A percentile compares a stretch with the other conserved stretches of the same genome.
These are phyloP conservation scores for Coniochaeta ligniaria DNA, from an alignment of 2,329 filamentous ascomycete genomes.

Conservation along the genomic window DNA sequence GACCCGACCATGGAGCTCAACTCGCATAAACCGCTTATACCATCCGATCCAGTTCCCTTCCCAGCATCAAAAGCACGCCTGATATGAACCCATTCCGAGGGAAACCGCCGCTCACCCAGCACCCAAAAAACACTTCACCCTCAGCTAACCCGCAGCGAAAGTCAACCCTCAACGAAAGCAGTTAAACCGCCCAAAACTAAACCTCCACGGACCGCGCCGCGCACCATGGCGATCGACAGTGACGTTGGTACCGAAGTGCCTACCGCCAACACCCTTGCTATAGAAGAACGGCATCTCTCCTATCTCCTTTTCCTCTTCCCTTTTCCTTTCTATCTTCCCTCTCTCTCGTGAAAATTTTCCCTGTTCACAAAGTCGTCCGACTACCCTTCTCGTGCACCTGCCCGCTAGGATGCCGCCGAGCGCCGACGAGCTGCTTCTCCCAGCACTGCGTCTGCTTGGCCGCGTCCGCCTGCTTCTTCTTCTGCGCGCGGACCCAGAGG, in stretches of 20 bases:
- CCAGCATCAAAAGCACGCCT: background rate
- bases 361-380: background rate
- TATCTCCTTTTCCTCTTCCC: background rate
- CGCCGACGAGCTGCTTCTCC: background rate
- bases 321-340: background rate
- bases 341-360: background rate
- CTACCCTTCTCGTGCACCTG: background rate
- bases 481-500: background rate
- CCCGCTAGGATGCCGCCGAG: background rate
- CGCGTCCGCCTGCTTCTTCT: background rate
- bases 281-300: conserved; percentile 38
- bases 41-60: background rate
- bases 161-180: conserved; percentile 30
- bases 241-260: conserved; percentile 43
- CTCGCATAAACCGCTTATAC: background rate
- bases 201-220: conserved; percentile 41
- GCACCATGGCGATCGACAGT: conserved; percentile 37
- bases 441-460: background rate
- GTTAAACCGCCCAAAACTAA: conserved; percentile 41
- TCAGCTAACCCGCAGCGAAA: too few relatives aligned
- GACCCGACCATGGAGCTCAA: background rate
- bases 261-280: conserved; percentile 36
- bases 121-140: background rate
- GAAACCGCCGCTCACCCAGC: too few relatives aligned
- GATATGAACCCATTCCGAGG: background rate